phyloP scores from a whole-genome alignment of 345 rosid species.

The Hibiscus trionum region DNA sequence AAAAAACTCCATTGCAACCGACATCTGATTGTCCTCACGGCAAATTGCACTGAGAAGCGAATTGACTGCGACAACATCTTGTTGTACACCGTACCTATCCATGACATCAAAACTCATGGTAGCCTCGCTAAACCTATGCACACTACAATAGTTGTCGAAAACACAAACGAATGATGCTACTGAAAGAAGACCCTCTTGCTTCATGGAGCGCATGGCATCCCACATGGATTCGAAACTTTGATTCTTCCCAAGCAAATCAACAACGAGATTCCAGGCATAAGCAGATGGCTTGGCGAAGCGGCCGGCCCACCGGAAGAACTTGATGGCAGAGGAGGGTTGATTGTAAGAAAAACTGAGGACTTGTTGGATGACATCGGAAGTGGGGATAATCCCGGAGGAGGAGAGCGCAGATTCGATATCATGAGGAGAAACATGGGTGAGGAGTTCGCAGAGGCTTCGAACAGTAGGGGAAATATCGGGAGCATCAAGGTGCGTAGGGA shows the following conservation, averaged over 20 bases:
- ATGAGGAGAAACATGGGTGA: slow-evolving; percentile 19
- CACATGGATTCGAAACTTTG: slow-evolving; percentile 47
- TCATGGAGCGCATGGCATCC: slow-evolving; percentile 51
- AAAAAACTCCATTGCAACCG: slow-evolving; percentile 32
- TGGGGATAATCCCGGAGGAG: slow-evolving; percentile 25
- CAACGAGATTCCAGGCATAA: slow-evolving; percentile 45
- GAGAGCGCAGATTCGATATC: slow-evolving; percentile 35
- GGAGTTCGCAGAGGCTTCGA: slow-evolving; percentile 27
- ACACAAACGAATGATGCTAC: slow-evolving; percentile 27
- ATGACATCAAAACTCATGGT: slow-evolving; percentile 50
- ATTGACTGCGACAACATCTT: slow-evolving; percentile 43
- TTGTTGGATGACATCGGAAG: slow-evolving; percentile 28
- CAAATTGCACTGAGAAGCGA: slow-evolving; percentile 44
- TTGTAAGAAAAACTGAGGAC: slow-evolving; percentile 39
- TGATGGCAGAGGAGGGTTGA: slow-evolving; percentile 29
- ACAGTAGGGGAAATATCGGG: slow-evolving; percentile 27
- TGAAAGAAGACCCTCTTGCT: slow-evolving; percentile 26
- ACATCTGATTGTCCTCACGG: slow-evolving; percentile 25
- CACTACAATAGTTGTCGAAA: slow-evolving; percentile 39
- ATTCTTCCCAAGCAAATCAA: slow-evolving; percentile 54
- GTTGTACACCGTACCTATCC: slow-evolving; percentile 38
- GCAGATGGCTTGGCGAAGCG: slow-evolving; percentile 23
- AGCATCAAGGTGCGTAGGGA: slow-evolving; percentile 22
- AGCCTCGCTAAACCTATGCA: slow-evolving; percentile 32
- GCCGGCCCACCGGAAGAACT: slow-evolving; percentile 51